Evolutionary conservation across 352 stramenopile genomes (phyloP), one percentile per base, ranked within the genome.

Genomic region (Pythium myriotylum): DNA sequence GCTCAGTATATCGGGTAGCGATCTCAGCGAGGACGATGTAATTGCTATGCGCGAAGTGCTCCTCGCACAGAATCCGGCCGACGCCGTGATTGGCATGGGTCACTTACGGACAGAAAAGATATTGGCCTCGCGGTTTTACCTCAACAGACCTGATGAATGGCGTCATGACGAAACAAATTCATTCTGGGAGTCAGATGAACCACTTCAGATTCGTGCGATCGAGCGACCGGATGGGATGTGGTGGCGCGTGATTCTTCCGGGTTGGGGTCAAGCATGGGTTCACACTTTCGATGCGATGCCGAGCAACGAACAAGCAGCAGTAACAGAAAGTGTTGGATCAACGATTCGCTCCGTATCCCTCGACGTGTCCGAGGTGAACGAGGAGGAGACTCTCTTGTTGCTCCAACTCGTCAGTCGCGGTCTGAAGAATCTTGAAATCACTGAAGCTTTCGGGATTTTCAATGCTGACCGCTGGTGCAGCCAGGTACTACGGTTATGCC

Each of bases 171-270:
- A 43, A 37, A 24, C 26, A 10, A 16, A 10, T 53, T 37, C n/a
- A 2, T 39, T 40, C 2, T 26, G 46, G 27, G 46, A 17, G 14
- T 27, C 26, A 39, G 14, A 16, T 17, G 35, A 12, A 37, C 46
- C 4, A 22, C 17, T 43, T 4, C 37, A 20, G 37, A 14, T 43
- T 16, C 37, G 17, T 20, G 37, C 37, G 13, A 20, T 43, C 17
- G 37, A 43, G 7, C 37, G 37, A 43, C 17, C 13, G 8, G 4
- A 40, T 27, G 29, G n/a, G 9, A 1, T 10, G 3, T 22, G 13
- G 24, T 40, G 26, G 46, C 12, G 27, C 24, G 46, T 53, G 14
- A 27, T 53, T 23, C 46, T 53, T 40, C 46, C 46, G 23, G 46
- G 46, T 17, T n/a, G 46, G n/a, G 46, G 46, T 7, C 17, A 14